Conservation (phyloP, 2,329 filamentous ascomycete species). For the Arthroderma uncinatum region DNA sequence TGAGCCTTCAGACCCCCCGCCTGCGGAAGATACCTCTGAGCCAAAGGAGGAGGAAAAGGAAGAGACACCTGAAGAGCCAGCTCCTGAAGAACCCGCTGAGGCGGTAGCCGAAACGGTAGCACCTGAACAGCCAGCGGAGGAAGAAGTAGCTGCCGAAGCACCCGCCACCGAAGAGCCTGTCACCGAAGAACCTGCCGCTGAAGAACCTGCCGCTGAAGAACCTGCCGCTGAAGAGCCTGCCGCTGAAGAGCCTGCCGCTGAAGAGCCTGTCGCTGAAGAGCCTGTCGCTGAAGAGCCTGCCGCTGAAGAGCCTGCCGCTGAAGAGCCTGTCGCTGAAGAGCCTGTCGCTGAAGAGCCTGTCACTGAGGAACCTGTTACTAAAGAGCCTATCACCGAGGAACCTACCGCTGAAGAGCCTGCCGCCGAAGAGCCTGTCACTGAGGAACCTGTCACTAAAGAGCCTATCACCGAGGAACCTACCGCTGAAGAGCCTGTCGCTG, state of each 20-base stretch:
- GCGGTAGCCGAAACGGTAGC: conserved; percentile 7
- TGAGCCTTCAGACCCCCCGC: too few relatives aligned
- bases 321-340: conserved; percentile 14
- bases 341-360: conserved; percentile 12
- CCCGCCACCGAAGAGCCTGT: conserved; percentile 9
- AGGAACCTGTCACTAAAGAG: conserved; percentile 9
- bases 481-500: conserved; percentile 14
- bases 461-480: conserved; percentile 12
- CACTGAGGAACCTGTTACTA: conserved; percentile 12
- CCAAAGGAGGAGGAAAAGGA: conserved; percentile 3
- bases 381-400: conserved; percentile 13
- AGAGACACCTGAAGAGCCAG: conserved; percentile 9
- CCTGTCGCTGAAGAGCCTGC: conserved; percentile 13
- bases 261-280: conserved; percentile 15
- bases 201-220: conserved; percentile 12
- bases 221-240: conserved; percentile 12
- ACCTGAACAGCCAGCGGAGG: conserved; percentile 7
- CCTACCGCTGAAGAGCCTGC: conserved; percentile 10
- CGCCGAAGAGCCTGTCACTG: conserved; percentile 12
- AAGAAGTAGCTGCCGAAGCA: background rate
- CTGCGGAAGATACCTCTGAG: too few relatives aligned
- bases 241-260: conserved; percentile 15
- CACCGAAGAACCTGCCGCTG: conserved; percentile 10
- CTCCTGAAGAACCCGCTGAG: conserved; percentile 8
- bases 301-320: conserved; percentile 13